Conservation (phyloP, 1,284 basidiomycete genomes). For the Filobasidium uniguttulatum region DNA sequence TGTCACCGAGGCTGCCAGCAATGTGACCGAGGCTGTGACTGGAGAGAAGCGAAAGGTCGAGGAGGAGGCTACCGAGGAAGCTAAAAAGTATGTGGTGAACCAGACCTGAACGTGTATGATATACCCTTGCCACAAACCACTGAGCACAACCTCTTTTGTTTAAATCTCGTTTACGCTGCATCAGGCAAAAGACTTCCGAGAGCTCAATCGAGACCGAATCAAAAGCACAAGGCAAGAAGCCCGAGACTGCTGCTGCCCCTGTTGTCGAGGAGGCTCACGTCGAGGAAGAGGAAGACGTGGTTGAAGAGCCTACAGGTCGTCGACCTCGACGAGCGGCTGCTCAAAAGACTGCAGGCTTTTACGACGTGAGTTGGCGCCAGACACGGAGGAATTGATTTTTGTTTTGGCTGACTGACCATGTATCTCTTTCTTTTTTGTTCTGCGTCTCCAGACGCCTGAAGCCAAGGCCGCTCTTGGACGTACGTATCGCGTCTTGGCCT, state of each 20-base stretch:
- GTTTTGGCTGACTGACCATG: neutral
- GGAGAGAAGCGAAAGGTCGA: slow-evolving; percentile 1
- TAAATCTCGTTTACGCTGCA: neutral
- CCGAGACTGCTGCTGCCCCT: neutral
- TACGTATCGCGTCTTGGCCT: neutral
- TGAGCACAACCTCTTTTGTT: too few species aligned
- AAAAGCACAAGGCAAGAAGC: too few species aligned
- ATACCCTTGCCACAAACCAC: too few species aligned
- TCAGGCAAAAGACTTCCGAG: too few species aligned
- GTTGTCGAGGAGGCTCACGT: neutral
- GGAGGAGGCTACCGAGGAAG: neutral
- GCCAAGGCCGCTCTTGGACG: slow-evolving; percentile 1
- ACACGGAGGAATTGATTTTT: neutral
- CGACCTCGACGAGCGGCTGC: neutral
- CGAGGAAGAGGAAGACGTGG: neutral
- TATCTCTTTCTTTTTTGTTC: neutral
- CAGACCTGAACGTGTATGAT: too few species aligned
- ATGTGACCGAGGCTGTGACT: neutral
- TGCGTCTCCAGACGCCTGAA: neutral
- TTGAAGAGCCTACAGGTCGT: neutral
- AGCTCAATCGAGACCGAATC: too few species aligned
- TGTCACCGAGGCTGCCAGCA: too few species aligned
- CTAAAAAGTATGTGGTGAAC: neutral
- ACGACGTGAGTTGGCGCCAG: neutral
- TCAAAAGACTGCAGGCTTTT: neutral